A percentile compares a stretch with the other conserved stretches of the same genome.
Conservation (phyloP, 163 green algal genomes). For the Scenedesmus sp. region DNA sequence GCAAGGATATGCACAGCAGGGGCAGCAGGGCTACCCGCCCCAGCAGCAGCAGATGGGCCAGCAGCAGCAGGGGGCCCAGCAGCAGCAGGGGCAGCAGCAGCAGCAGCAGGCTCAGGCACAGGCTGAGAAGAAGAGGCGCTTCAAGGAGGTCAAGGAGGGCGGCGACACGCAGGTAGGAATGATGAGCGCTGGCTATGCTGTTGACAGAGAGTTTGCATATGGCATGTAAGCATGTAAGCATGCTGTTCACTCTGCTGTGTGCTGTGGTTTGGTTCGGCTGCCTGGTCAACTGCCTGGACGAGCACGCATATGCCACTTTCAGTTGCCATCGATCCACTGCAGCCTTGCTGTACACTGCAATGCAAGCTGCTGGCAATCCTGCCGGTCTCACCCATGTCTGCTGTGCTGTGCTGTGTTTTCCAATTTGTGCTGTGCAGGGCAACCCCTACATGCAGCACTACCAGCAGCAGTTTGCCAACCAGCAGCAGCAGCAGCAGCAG, state of each 20-base stretch:
- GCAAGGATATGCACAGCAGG: not conserved
- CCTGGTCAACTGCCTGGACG: no score
- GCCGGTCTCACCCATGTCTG: not conserved
- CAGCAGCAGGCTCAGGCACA: not conserved
- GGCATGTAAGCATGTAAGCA: no score
- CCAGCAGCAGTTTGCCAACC: not conserved
- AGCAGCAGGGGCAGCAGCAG: conserved; percentile 11
- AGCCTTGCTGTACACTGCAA: no score
- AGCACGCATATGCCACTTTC: no score
- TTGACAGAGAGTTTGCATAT: no score
- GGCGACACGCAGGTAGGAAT: not conserved
- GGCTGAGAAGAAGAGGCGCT: conserved; percentile 32
- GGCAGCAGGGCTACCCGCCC: not conserved
- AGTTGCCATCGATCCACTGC: no score
- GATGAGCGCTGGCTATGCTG: no score
- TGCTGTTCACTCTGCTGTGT: no score
- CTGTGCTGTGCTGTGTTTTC: not conserved
- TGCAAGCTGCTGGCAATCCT: not conserved
- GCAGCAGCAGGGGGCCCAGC: not conserved
- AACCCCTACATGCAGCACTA: conserved; percentile 19
- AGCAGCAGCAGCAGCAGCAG: not conserved
- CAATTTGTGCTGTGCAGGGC: not conserved
- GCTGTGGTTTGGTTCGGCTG: no score
- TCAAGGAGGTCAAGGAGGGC: conserved; percentile 30
- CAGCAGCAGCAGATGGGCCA: not conserved